phyloP scores from a whole-genome alignment of 2,329 filamentous ascomycete species.

The Ophiostoma novo-ulmi region DNA sequence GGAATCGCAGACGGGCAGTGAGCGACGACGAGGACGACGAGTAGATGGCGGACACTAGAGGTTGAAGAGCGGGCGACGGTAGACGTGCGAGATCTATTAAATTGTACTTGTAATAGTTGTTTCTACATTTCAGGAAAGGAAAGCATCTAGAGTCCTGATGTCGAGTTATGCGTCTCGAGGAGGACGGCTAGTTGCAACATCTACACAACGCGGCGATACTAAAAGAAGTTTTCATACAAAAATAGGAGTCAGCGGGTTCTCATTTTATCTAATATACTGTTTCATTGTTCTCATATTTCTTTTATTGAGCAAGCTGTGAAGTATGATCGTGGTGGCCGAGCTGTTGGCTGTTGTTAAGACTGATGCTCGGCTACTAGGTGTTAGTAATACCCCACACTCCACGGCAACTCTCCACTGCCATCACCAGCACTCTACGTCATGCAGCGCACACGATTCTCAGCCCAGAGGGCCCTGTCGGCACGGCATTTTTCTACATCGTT shows the following conservation, averaged over 20 bases:
- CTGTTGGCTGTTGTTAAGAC: not conserved
- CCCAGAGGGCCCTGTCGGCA: not conserved
- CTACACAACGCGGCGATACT: not conserved
- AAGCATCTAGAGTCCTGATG: not conserved
- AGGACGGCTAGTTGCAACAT: not conserved
- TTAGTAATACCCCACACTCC: not conserved
- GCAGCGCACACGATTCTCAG: not conserved
- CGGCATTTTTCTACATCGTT: not conserved
- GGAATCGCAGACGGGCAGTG: constrained; percentile 20
- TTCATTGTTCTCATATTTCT: not conserved
- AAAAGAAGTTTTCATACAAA: not conserved
- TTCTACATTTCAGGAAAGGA: not conserved
- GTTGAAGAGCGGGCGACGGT: too few relatives aligned
- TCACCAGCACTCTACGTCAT: not conserved
- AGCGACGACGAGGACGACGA: constrained; percentile 25
- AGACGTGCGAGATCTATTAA: not conserved
- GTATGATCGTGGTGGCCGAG: not conserved
- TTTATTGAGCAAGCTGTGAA: not conserved
- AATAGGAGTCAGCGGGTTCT: constrained; percentile 3
- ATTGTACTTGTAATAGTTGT: not conserved
- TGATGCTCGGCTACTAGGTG: not conserved
- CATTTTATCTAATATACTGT: not conserved
- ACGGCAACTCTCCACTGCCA: too few relatives aligned
- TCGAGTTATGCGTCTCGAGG: not conserved
- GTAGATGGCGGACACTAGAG: not conserved